Evolutionary conservation across 768 basidiomycete species (phyloP).

Genomic region (Amanita molliuscula): DNA sequence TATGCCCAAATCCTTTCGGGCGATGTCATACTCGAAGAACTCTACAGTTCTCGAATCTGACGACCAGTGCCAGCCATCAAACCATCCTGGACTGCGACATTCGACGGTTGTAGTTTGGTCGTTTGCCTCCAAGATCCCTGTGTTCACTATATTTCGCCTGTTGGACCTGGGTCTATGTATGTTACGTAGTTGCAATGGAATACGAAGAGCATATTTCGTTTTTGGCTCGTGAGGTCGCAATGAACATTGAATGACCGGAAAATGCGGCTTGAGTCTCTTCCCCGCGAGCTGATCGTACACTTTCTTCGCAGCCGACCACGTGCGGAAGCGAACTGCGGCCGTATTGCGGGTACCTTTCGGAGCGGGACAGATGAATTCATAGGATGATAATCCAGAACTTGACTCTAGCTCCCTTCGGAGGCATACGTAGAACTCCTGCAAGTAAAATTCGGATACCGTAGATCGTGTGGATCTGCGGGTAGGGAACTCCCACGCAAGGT

Average conservation of each 20-base stretch:
- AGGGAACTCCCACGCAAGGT: neutral
- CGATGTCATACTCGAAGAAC: neutral
- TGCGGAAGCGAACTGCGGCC: slow-evolving; percentile 34
- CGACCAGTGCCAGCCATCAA: slow-evolving; percentile 1
- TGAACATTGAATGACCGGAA: slow-evolving; percentile 24
- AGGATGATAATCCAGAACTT: neutral
- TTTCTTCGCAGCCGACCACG: slow-evolving; percentile 35
- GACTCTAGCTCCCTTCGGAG: neutral
- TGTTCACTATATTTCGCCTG: neutral
- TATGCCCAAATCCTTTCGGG: neutral
- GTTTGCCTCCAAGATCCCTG: neutral
- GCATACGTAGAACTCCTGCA: slow-evolving; percentile 1
- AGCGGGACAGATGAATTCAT: neutral
- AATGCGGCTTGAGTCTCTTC: slow-evolving; percentile 19
- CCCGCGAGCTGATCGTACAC: slow-evolving; percentile 26
- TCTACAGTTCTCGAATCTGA: neutral
- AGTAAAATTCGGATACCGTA: neutral
- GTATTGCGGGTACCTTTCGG: neutral
- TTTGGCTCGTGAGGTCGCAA: slow-evolving; percentile 27
- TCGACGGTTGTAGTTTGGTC: neutral
- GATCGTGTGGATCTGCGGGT: neutral
- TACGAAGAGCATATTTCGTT: slow-evolving; percentile 36
- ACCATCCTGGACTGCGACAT: neutral
- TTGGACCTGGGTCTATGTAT: slow-evolving; percentile 21
- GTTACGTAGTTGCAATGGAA: slow-evolving; percentile 36